phyloP scores from a whole-genome alignment of 306 rosid genomes.

The Geum urbanum region DNA sequence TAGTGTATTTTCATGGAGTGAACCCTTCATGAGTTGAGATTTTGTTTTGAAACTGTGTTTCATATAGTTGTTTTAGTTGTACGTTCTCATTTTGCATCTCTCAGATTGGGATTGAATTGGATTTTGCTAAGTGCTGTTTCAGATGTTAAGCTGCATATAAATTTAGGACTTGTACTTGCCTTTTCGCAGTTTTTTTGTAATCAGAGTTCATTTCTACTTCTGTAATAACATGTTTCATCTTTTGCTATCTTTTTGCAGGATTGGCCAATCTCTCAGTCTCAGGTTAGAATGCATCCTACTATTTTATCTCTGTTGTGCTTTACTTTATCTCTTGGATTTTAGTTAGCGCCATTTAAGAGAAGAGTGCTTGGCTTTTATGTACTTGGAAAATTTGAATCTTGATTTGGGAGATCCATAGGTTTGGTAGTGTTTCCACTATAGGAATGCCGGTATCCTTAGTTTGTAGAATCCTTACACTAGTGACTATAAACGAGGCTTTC shows the following conservation, averaged over 20 bases:
- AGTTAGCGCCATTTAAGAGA: not conserved
- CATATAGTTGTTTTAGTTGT: not conserved
- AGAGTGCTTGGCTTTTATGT: not conserved
- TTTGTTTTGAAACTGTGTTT: not conserved
- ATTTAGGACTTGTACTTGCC: not conserved
- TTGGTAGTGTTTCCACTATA: not conserved
- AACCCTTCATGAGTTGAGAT: not conserved
- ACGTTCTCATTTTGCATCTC: not conserved
- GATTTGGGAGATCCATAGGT: not conserved
- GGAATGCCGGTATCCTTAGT: not conserved
- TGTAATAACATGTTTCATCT: slow-evolving; percentile 17
- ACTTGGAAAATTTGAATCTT: not conserved
- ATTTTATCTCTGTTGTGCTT: slow-evolving; percentile 1
- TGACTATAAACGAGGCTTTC: not conserved
- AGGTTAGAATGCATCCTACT: slow-evolving; percentile 54
- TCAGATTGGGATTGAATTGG: not conserved
- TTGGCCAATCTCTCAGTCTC: slow-evolving; percentile 85
- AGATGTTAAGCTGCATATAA: not conserved
- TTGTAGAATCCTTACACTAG: not conserved
- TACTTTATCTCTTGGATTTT: not conserved
- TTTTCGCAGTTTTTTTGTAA: not conserved
- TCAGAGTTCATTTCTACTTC: not conserved
- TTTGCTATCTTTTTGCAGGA: slow-evolving; percentile 43
- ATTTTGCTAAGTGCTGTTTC: not conserved
- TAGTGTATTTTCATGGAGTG: not conserved